Conservation (phyloP, 1,139 yeast genomes). For the Saccharomyces hybrid region DNA sequence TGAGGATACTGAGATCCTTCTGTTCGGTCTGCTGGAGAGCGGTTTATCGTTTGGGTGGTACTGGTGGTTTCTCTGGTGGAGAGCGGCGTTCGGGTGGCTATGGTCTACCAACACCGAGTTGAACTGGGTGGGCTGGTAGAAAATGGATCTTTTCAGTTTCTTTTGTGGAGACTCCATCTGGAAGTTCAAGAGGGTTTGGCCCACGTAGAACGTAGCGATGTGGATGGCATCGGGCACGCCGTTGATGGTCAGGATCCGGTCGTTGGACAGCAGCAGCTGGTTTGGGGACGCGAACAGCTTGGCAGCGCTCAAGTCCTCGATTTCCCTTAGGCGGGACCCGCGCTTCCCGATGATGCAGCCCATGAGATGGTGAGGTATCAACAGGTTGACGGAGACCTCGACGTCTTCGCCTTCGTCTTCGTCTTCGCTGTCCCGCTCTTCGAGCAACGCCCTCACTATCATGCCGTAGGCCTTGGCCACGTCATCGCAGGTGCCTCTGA, state of each 20-base stretch:
- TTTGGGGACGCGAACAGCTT: slow-evolving; percentile 69
- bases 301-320: slow-evolving; percentile 80
- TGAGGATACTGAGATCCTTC: slow-evolving; percentile 10
- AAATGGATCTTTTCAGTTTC: slow-evolving; percentile 46
- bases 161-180: slow-evolving; percentile 37
- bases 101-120: slow-evolving; percentile 19
- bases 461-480: slow-evolving; percentile 81
- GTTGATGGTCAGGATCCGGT: slow-evolving; percentile 58
- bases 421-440: slow-evolving; percentile 47
- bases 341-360: slow-evolving; percentile 79
- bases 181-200: slow-evolving; percentile 58
- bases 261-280: slow-evolving; percentile 72
- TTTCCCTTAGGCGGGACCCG: slow-evolving; percentile 69
- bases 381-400: slow-evolving; percentile 44
- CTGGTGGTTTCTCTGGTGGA: slow-evolving; percentile 23
- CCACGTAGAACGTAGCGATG: slow-evolving; percentile 70
- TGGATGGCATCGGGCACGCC: slow-evolving; percentile 89
- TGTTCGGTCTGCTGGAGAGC: slow-evolving; percentile 12
- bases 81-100: slow-evolving; percentile 11
- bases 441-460: slow-evolving; percentile 61
- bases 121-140: slow-evolving; percentile 52
- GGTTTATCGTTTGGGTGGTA: slow-evolving; percentile 22
- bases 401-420: slow-evolving; percentile 38
- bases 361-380: slow-evolving; percentile 75
- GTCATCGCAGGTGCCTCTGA: slow-evolving; percentile 69